Conservation (phyloP, 2,329 filamentous ascomycete species). For the Colletotrichum limetticola region DNA sequence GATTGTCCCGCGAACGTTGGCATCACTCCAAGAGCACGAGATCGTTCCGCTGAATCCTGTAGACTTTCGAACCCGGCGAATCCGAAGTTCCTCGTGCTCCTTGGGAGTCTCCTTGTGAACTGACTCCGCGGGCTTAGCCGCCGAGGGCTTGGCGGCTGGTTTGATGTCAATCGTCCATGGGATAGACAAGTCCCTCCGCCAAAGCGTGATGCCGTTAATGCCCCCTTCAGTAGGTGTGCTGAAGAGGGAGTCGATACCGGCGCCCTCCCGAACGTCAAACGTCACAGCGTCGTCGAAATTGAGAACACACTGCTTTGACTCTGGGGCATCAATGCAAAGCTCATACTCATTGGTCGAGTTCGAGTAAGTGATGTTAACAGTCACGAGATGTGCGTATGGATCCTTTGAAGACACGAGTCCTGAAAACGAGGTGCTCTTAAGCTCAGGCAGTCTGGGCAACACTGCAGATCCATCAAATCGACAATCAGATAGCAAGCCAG, state of each 20-base stretch:
- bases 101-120: too few species aligned
- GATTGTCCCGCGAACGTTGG: constrained; percentile 76
- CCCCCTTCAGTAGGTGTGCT: constrained; percentile 71
- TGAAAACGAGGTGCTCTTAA: constrained; percentile 44
- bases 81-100: constrained; percentile 38
- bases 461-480: constrained; percentile 72
- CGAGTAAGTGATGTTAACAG: constrained; percentile 66
- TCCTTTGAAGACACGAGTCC: constrained; percentile 44
- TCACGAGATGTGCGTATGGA: constrained; percentile 69
- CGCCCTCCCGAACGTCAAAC: constrained; percentile 72
- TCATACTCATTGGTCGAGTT: constrained; percentile 58
- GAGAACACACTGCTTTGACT: constrained; percentile 84
- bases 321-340: constrained; percentile 75
- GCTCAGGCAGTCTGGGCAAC: constrained; percentile 65
- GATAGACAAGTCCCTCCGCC: constrained; percentile 82
- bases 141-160: constrained; percentile 44
- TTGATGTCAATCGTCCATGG: constrained; percentile 81
- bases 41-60: constrained; percentile 69
- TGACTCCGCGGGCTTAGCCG: neutral
- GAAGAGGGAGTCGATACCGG: constrained; percentile 71
- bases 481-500: constrained; percentile 69
- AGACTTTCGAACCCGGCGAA: constrained; percentile 43
- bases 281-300: constrained; percentile 68
- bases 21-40: constrained; percentile 89
- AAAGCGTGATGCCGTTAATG: constrained; percentile 77